Base-by-base conservation (phyloP, 345 rosid species). In the Corchorus olitorius region DNA sequence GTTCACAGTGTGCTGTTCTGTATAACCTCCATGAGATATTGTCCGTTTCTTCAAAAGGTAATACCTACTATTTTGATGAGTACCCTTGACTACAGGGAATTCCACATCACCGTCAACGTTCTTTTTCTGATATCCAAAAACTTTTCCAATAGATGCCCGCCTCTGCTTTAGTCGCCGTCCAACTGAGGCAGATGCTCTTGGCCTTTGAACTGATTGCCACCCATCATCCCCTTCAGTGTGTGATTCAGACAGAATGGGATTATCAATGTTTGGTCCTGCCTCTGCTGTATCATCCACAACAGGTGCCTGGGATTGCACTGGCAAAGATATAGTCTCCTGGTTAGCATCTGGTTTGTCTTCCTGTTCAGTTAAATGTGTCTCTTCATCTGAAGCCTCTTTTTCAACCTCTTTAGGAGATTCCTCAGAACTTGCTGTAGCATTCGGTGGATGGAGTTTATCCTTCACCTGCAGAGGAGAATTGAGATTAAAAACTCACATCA, bases 201-300 rank as follows among this genome's bases (percentile, higher is more conserved):
- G 92, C 88, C 98, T 91, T 76, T 93, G 99, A 80, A 89, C 99
- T 6, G 98, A 84, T 80, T 96, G 98, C 99, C 99, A 96, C 56
- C 98, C 98, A 81, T 91, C 98, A 78, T 89, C 96, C 61, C 89
- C 93, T 83, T 90, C 97, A 70, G 83, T 85, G 64, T 77, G 88
- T 70, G 85, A 80, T 82, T 90, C 93, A 53, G 84, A 61, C 41
- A 75, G 78, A 71, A 56, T 75, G 72, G 85, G 85, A 75, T 77
- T 77, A 46, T 76, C 79, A 54, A 67, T 52, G 71, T 78, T 65
- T 65, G 80, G 79, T 76, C 85, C 85, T 45, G 77, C 76, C 46
- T 86, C 88, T 34, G 46, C 74, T 79, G 85, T 63, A 75, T 81
- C 89, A 72, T 92, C 90, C 69, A 73, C 70, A 65, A 65, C 80